Evolutionary conservation across 192 early-diverging fungal genomes (phyloP).

Genomic region (Phycomyces nitens): DNA sequence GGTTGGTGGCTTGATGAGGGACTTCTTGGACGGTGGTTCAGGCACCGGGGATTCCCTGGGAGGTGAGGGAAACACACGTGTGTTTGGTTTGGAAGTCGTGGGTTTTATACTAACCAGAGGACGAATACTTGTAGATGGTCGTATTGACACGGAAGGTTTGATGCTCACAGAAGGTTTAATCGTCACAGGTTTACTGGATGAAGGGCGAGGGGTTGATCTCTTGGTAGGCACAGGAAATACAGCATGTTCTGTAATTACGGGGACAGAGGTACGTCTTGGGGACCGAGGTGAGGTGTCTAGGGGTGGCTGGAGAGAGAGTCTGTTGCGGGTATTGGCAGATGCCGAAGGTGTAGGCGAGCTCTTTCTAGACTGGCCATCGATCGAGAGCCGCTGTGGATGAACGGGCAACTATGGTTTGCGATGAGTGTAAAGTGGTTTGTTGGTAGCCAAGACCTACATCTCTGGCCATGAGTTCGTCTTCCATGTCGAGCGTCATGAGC

Average conservation of each 20-base stretch:
- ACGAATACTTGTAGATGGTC: too few relatives aligned
- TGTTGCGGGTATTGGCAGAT: background rate
- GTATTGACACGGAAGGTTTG: too few relatives aligned
- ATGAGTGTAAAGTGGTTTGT: background rate
- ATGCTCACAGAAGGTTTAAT: background rate
- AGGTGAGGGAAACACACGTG: too few relatives aligned
- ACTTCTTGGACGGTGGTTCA: constrained; percentile 7
- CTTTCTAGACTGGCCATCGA: background rate
- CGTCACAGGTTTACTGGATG: background rate
- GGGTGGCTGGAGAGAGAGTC: background rate
- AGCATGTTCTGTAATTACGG: too few relatives aligned
- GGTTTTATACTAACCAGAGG: too few relatives aligned
- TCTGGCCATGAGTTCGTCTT: constrained; percentile 17
- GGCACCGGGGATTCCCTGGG: too few relatives aligned
- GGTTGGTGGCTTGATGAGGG: constrained; percentile 15
- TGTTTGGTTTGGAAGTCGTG: too few relatives aligned
- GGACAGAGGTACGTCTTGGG: too few relatives aligned
- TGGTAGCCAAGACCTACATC: constrained; percentile 9
- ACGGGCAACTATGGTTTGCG: background rate
- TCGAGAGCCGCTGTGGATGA: constrained; percentile 12
- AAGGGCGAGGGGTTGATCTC: too few relatives aligned
- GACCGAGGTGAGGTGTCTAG: background rate
- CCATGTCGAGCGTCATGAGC: constrained; percentile 3
- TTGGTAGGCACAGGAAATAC: too few relatives aligned
- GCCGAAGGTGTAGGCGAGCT: constrained; percentile 4